A percentile compares a stretch with the other conserved stretches of the same genome.
Evolutionary conservation across 345 rosid genomes (phyloP).

Genomic region (Bretschneidera sinensis): DNA sequence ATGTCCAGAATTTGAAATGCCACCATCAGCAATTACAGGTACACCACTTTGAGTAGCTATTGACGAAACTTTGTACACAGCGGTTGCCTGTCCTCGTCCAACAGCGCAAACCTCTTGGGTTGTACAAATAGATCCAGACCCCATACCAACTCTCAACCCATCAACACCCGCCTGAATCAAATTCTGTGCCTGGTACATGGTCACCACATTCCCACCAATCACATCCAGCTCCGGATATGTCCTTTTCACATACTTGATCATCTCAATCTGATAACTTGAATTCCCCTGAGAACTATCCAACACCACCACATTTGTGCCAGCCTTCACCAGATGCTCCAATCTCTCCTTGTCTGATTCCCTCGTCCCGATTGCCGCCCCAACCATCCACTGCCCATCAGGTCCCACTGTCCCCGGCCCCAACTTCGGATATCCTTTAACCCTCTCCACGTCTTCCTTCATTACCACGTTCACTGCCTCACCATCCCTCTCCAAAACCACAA

Average conservation of each 20-base stretch:
- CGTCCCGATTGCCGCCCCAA: constrained; percentile 83
- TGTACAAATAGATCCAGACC: constrained; percentile 93
- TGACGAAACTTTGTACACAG: constrained; percentile 87
- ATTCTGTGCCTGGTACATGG: constrained; percentile 77
- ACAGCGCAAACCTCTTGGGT: constrained; percentile 97
- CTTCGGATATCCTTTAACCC: constrained; percentile 67
- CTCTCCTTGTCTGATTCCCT: constrained; percentile 80
- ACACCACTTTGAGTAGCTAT: constrained; percentile 64
- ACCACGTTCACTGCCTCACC: constrained; percentile 62
- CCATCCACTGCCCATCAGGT: constrained; percentile 83
- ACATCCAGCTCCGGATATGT: constrained; percentile 75
- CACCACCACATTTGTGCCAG: constrained; percentile 63
- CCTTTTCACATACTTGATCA: constrained; percentile 68
- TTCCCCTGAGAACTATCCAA: constrained; percentile 95
- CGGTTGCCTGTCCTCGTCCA: constrained; percentile 98
- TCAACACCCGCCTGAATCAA: constrained; percentile 80
- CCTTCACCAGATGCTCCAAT: constrained; percentile 67
- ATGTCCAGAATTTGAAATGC: constrained; percentile 93
- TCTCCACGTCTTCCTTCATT: constrained; percentile 63
- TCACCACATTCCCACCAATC: constrained; percentile 90
- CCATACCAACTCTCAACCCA: constrained; percentile 91
- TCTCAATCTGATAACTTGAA: constrained; percentile 78
- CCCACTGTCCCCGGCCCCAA: constrained; percentile 61
- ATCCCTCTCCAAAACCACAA: constrained; percentile 56
- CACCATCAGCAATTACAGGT: constrained; percentile 97